Evolutionary conservation across 371 early-diverging fungal species (phyloP), one percentile per base, ranked within the genome.

Genomic region (Mucor ambiguus): DNA sequence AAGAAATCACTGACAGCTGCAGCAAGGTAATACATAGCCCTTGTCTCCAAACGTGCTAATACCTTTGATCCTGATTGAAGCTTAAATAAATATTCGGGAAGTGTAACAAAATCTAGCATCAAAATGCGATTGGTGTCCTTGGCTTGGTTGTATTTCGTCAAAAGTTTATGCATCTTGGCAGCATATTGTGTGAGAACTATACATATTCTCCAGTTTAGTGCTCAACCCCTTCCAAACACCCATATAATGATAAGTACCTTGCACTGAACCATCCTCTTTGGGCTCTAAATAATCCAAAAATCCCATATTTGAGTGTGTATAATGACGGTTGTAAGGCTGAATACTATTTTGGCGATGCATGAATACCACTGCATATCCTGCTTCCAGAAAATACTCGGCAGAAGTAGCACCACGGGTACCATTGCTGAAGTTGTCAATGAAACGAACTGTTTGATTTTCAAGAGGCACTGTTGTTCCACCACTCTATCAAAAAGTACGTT

Each of bases 1-100:
- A 93, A 98, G 73, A 97, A 99, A 71, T 99, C 99, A 68, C 93
- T 92, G 60, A 99, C 99, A 14, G 99, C 99, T 4, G 99, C 98
- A 0, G 99, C 99, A 38, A 99, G 85, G 70, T 98, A 99, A 75
- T 91, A 95, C 93, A 99, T 90, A 35, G 92, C 94, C 6, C 83
- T 80, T 5, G 86, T 73, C 12, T 89, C 82, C 62, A 95, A 67
- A 26, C 80, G 78, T 5, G 88, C 84, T 70, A 97, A 76, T 20
- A 89, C 81, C 55, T 82, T 78, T 0, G 95, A 86, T 11, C 92
- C 90, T 41, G 84, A 76, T 6, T 94, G 89, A 41, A 99, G 85
- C 32, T 93, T 81, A 70, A 96, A 97, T 57, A 99, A 81, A 70
- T 99, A 99, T 65, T 98, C 98, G 4, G 88, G 77, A 28, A 99